phyloP scores from a whole-genome alignment of 192 early-diverging fungal genomes.

The Coemansia javaensis region DNA sequence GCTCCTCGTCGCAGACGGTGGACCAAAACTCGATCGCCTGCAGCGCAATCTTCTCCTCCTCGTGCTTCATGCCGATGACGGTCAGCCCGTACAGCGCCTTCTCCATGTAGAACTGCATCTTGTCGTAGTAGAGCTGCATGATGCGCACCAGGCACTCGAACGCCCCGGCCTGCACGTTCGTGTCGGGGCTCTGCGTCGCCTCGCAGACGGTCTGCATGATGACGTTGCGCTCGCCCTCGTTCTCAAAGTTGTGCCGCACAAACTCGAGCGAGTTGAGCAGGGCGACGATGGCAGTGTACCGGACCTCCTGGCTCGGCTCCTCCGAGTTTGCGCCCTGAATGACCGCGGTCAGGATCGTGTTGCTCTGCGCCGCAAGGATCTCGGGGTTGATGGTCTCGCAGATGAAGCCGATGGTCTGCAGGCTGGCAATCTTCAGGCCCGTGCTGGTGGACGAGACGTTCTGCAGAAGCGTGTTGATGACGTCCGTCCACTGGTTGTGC shows the following conservation, averaged over 20 bases:
- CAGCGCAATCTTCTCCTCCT: slow-evolving; percentile 81
- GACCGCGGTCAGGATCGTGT: slow-evolving; percentile 90
- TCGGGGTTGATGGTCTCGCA: slow-evolving; percentile 85
- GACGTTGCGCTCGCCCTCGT: slow-evolving; percentile 92
- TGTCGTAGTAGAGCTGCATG: slow-evolving; percentile 94
- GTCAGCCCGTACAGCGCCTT: slow-evolving; percentile 92
- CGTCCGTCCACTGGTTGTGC: slow-evolving; percentile 75
- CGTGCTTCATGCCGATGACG: slow-evolving; percentile 84
- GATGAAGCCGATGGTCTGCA: slow-evolving; percentile 89
- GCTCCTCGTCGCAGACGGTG: slow-evolving; percentile 94
- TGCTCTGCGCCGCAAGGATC: slow-evolving; percentile 75
- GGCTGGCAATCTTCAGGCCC: slow-evolving; percentile 70
- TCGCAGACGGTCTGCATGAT: slow-evolving; percentile 99
- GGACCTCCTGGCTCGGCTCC: slow-evolving; percentile 82
- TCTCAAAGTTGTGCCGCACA: slow-evolving; percentile 87
- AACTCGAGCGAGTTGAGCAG: slow-evolving; percentile 95
- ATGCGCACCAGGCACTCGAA: slow-evolving; percentile 98
- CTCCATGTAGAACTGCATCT: slow-evolving; percentile 96
- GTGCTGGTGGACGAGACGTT: slow-evolving; percentile 68
- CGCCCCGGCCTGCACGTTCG: slow-evolving; percentile 75
- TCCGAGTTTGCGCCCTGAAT: slow-evolving; percentile 93
- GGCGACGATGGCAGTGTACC: slow-evolving; percentile 82
- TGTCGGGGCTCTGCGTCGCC: slow-evolving; percentile 75
- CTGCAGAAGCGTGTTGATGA: slow-evolving; percentile 75
- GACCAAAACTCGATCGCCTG: slow-evolving; percentile 99